Percentiles rank a stretch among this genome's conserved stretches.
phyloP scores from a whole-genome alignment of 495 filamentous ascomycete species.

The Xylaria grammica region DNA sequence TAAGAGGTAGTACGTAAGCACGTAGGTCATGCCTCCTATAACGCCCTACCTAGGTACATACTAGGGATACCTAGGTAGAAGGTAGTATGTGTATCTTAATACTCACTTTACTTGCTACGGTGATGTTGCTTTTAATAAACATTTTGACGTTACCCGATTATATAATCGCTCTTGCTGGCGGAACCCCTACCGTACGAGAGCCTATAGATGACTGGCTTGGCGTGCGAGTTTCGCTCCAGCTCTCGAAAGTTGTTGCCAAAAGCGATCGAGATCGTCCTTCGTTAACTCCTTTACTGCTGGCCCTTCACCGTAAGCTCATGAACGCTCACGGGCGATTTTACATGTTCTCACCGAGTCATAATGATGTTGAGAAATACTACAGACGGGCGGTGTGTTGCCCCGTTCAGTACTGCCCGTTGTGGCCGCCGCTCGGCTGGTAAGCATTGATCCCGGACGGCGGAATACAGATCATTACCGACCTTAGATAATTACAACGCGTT shows the following conservation, averaged over 20 bases:
- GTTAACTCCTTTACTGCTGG: no score
- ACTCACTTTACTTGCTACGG: no score
- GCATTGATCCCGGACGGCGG: background rate
- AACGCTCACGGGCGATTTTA: background rate
- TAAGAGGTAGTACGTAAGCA: no score
- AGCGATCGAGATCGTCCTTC: background rate
- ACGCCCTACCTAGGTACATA: no score
- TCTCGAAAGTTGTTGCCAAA: background rate
- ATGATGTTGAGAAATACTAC: background rate
- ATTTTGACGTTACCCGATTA: no score
- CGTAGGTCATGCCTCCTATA: no score
- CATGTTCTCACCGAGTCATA: background rate
- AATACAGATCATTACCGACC: conserved; percentile 12
- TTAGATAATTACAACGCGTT: background rate
- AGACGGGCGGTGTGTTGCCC: background rate
- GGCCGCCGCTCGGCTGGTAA: background rate
- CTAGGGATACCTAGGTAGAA: no score
- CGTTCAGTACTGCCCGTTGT: background rate
- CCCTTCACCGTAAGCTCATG: background rate
- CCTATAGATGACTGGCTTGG: background rate
- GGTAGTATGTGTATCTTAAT: no score
- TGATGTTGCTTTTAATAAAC: no score
- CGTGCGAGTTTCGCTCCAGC: background rate
- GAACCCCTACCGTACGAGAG: no score
- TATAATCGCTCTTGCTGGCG: no score